phyloP scores from a whole-genome alignment of 345 rosid genomes.

The Syzygium oleosum region DNA sequence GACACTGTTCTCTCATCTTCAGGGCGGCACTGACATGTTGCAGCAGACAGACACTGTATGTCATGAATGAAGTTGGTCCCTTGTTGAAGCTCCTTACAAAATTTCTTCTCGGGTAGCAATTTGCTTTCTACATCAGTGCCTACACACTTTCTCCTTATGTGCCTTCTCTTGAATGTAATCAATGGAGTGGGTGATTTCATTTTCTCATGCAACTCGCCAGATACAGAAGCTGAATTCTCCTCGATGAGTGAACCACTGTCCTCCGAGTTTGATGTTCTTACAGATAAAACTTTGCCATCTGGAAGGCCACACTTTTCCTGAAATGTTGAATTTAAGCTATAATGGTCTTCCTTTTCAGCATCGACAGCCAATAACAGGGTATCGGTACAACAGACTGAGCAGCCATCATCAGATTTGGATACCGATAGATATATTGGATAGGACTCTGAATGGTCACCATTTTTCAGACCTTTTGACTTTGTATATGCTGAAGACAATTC shows the following conservation, averaged over 20 bases:
- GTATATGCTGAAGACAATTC: not conserved
- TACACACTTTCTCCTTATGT: constrained; percentile 15
- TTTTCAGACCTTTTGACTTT: not conserved
- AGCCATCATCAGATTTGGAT: not conserved
- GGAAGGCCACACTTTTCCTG: constrained; percentile 2
- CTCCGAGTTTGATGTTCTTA: constrained; percentile 8
- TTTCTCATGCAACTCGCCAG: not conserved
- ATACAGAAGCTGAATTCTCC: not conserved
- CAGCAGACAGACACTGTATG: not conserved
- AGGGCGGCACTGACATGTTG: not conserved
- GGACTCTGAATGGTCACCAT: not conserved
- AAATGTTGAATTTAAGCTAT: not conserved
- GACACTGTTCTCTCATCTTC: not conserved
- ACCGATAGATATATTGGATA: not conserved
- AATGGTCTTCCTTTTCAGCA: not conserved
- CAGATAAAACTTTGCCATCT: constrained; percentile 1
- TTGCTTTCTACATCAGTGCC: constrained; percentile 2
- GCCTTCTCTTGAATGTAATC: constrained; percentile 31
- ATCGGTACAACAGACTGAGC: not conserved
- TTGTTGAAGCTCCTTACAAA: not conserved
- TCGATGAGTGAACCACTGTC: not conserved
- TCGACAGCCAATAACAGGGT: constrained; percentile 1
- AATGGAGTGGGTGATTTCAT: constrained; percentile 10
- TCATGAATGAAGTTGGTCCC: not conserved
- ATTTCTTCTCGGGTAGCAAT: not conserved